Evolutionary conservation across 331 rosid species (phyloP).

Genomic region (Acacia concinna): DNA sequence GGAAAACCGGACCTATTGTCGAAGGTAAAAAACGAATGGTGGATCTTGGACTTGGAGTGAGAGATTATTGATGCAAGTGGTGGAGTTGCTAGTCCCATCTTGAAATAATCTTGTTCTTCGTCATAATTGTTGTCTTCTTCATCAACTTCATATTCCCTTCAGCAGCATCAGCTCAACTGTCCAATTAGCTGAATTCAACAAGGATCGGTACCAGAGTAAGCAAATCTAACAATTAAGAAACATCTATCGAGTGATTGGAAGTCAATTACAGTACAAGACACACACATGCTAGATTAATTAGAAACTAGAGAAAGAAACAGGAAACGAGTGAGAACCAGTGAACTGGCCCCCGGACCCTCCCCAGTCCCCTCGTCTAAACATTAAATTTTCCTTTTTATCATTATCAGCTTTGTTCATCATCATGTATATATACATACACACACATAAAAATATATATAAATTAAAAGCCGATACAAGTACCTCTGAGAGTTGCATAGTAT

Average conservation of each 20-base stretch:
- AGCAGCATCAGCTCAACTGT: constrained; percentile 22
- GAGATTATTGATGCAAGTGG: constrained; percentile 31
- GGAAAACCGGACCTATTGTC: constrained; percentile 23
- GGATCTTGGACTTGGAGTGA: constrained; percentile 17
- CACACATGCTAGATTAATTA: not conserved
- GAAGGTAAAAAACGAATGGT: constrained; percentile 23
- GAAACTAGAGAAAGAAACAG: not conserved
- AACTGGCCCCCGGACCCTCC: constrained; percentile 23
- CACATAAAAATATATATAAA: not conserved
- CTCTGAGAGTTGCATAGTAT: constrained; percentile 64
- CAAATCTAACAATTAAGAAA: constrained; percentile 17
- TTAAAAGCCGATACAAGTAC: no score
- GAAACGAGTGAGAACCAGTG: constrained; percentile 13
- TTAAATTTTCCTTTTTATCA: constrained; percentile 38
- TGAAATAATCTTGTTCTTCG: constrained; percentile 26
- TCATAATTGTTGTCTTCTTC: constrained; percentile 26
- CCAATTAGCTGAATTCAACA: constrained; percentile 38
- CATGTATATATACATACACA: constrained; percentile 17
- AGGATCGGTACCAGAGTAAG: constrained; percentile 35
- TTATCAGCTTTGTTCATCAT: constrained; percentile 56
- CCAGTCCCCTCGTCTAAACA: constrained; percentile 20
- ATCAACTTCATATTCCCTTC: not conserved
- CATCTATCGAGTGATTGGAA: constrained; percentile 26
- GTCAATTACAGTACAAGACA: constrained; percentile 19
- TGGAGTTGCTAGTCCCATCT: constrained; percentile 62